Conservation (phyloP, 176 grass and related monocot genomes). For the Hordeum vulgare region DNA sequence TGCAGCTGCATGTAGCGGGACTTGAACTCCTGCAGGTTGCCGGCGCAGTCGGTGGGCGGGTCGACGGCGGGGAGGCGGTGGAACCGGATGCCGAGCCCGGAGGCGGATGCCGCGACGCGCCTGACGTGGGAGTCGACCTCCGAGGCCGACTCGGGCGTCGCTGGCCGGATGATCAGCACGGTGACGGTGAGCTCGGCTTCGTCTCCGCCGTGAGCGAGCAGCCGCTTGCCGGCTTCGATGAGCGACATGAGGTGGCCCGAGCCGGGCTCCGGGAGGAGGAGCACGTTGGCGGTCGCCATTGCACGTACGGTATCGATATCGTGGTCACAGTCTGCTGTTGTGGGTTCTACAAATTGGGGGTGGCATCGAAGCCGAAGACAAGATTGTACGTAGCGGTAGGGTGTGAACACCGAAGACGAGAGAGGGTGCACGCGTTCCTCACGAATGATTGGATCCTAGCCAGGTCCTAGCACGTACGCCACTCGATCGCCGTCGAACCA, state of each 20-base stretch:
- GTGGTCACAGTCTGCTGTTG: not conserved
- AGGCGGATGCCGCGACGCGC: not conserved
- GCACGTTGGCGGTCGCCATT: slow-evolving; percentile 14
- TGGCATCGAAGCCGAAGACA: too few species aligned
- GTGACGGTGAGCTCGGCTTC: not conserved
- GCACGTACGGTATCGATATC: not conserved
- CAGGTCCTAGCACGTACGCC: not conserved
- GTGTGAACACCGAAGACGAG: not conserved
- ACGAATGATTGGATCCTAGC: not conserved
- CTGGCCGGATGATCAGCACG: slow-evolving; percentile 28
- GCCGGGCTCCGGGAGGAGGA: slow-evolving; percentile 33
- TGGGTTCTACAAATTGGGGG: too few species aligned
- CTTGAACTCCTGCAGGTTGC: slow-evolving; percentile 48
- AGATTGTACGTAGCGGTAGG: too few species aligned
- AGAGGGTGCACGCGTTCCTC: not conserved
- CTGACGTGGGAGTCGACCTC: slow-evolving; percentile 31
- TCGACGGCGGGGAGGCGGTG: slow-evolving; percentile 39
- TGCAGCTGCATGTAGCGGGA: slow-evolving; percentile 45
- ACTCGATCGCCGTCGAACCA: not conserved
- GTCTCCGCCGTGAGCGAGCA: not conserved
- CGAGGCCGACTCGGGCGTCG: slow-evolving; percentile 28
- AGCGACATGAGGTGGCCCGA: slow-evolving; percentile 53
- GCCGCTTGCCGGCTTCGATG: slow-evolving; percentile 31
- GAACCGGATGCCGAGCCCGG: slow-evolving; percentile 15
- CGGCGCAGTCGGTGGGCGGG: slow-evolving; percentile 4